phyloP scores from a whole-genome alignment of 208 protist genomes.

The Perkinsela sp. region DNA sequence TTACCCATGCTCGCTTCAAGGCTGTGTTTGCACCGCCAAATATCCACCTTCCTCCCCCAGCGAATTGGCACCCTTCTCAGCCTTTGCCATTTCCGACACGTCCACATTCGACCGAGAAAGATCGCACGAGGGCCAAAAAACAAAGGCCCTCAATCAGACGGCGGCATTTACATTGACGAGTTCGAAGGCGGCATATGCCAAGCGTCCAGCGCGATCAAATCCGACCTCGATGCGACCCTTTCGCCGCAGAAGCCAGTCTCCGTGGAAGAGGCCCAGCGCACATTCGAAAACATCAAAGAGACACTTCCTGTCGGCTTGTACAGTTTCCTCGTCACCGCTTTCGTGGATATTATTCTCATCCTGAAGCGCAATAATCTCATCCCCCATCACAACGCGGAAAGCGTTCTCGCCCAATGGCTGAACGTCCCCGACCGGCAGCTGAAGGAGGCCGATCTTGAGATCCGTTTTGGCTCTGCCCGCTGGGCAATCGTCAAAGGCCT shows the following conservation, averaged over 20 bases:
- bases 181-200: not conserved
- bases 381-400: not conserved
- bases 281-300: not conserved
- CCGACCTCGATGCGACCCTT: not conserved
- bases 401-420: not conserved
- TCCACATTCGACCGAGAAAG: not conserved
- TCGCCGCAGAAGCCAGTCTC: not conserved
- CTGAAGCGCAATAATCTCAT: not conserved
- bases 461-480: not conserved
- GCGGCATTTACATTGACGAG: not conserved
- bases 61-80: too few relatives aligned
- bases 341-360: not conserved
- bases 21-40: too few relatives aligned
- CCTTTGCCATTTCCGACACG: not conserved
- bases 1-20: too few relatives aligned
- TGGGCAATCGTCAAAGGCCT: not conserved
- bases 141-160: not conserved
- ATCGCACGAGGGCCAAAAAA: not conserved
- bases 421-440: not conserved
- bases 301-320: not conserved
- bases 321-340: not conserved
- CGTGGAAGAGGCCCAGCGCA: not conserved
- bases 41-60: too few relatives aligned
- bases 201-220: not conserved
- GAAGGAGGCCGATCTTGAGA: not conserved